A percentile compares a stretch with the other conserved stretches of the same genome.
These are phyloP conservation scores for Bonia amplexicaulis DNA, from an alignment of 176 grass and related monocot species.

Conservation along the genomic window DNA sequence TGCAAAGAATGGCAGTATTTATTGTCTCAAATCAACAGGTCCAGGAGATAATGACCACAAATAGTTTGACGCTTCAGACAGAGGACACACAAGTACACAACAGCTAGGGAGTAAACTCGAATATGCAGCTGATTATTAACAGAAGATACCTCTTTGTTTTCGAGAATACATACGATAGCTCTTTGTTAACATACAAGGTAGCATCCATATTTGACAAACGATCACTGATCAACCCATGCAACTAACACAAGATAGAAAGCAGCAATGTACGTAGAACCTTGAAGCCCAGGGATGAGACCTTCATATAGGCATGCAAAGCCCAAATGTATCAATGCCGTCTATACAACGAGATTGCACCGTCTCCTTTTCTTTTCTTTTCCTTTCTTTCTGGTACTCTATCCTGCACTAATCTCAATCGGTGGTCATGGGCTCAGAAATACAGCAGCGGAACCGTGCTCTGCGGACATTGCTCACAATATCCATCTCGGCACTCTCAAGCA, in stretches of 20 bases:
- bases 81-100: neutral
- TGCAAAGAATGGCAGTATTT: neutral
- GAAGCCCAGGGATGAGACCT: conserved; percentile 4
- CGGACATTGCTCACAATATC: conserved; percentile 58
- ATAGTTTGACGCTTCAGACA: neutral
- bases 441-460: conserved; percentile 74
- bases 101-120: neutral
- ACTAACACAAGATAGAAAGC: conserved; percentile 2
- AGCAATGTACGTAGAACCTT: neutral
- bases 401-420: conserved; percentile 41
- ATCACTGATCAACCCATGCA: conserved; percentile 13
- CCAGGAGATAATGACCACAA: no score
- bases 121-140: conserved; percentile 15
- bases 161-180: neutral
- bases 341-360: neutral
- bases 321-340: neutral
- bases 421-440: conserved; percentile 65
- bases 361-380: neutral
- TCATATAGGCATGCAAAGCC: neutral
- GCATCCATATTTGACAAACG: conserved; percentile 9
- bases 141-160: conserved; percentile 1
- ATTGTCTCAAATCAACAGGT: neutral
- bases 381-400: conserved; percentile 1
- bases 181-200: conserved; percentile 11
- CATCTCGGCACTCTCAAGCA: conserved; percentile 58